Evolutionary conservation across 441 rosid species (phyloP), one percentile per base, ranked within the genome.

Genomic region (Populus hybrid): DNA sequence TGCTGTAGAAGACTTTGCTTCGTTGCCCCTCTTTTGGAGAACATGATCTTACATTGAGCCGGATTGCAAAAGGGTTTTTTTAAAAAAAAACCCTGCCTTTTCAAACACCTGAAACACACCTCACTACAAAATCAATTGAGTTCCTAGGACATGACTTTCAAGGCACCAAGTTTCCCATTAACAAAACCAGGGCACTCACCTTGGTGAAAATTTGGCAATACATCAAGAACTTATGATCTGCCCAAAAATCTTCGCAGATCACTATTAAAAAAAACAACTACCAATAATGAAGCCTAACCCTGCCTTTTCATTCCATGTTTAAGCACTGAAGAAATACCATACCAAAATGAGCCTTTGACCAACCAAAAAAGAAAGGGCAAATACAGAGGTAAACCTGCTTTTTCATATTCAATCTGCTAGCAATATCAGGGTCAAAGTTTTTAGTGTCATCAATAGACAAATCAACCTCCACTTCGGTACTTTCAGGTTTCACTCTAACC

Each of bases 401-500:
- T 36, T 79, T 79, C 84, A 90, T 74, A 64, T 78, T 80, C 68
- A 87, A 35, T 71, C 34, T 80, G 46, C 50, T 74, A 23, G 85
- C 91, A 79, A 76, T 66, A 10, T 82, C 83, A 18, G 76, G 50
- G 68, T 92, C 91, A 73, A 83, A 95, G 81, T 92, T 91, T 67
- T 76, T 78, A 12, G 93, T 87, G 53, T 86, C 85, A 80, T 93
- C 91, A 9, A 88, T 70, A 35, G 94, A 79, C 87, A 93, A 83
- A 85, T 93, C 98, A 34, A 95, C 73, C 86, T 93, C 94, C 68
- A 91, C 87, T 78, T 90, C 89, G 9, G 83, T 73, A 34, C 83
- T 83, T 1, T 71, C 50, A 1, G 91, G 90, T 72, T 89, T 92
- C 89, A 92, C 90, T 82, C 98, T 90, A 75, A 93, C 97, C 98